Evolutionary conservation across 2,329 filamentous ascomycete genomes (phyloP).

Genomic region (Gliomastix tumulicola): DNA sequence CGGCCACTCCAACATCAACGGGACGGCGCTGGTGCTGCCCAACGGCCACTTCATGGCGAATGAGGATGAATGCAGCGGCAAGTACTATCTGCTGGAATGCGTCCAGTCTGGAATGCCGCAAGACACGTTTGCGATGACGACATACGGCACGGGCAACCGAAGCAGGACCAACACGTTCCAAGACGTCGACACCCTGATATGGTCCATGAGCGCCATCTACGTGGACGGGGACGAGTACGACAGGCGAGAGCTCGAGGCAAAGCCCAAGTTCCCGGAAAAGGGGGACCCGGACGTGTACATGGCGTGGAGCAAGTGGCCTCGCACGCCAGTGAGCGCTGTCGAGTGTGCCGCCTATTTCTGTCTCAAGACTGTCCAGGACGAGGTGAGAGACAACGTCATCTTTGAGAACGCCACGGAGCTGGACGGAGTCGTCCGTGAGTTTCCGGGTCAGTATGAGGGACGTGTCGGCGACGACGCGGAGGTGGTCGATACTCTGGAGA

Average conservation of each 20-base stretch:
- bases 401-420: too few relatives aligned
- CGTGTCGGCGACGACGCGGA: too few relatives aligned
- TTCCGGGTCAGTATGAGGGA: too few relatives aligned
- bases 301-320: background rate
- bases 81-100: too few relatives aligned
- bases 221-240: slow-evolving; percentile 2
- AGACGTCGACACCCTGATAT: slow-evolving; percentile 8
- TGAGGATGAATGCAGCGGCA: too few relatives aligned
- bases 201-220: slow-evolving; percentile 8
- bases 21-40: background rate
- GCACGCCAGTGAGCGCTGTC: background rate
- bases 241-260: too few relatives aligned
- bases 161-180: slow-evolving; percentile 8
- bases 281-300: background rate
- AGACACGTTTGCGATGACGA: slow-evolving; percentile 4
- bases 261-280: background rate
- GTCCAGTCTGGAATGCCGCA: too few relatives aligned
- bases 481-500: too few relatives aligned
- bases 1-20: background rate
- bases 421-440: too few relatives aligned
- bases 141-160: slow-evolving; percentile 7
- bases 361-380: background rate
- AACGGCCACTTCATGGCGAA: slow-evolving; percentile 1
- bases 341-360: slow-evolving; percentile 2
- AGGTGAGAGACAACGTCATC: too few relatives aligned